Base-by-base conservation (phyloP, 2,329 filamentous ascomycete species). In the Phaeosphaeriaceae sp. region DNA sequence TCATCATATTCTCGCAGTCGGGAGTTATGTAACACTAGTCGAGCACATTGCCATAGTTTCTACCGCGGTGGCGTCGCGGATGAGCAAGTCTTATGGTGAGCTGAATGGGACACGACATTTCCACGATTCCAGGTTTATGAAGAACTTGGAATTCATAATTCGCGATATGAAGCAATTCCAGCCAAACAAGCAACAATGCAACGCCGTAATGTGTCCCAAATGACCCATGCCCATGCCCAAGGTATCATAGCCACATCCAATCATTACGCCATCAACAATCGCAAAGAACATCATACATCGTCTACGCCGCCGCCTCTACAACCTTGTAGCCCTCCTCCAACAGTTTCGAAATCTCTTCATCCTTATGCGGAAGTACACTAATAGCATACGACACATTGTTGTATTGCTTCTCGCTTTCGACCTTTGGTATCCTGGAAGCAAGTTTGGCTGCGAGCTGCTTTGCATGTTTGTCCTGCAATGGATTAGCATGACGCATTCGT, bases 301-400 rank as follows among this genome's bases (percentile, higher is more conserved):
- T 22, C 42, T 68, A 81, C 19, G 78, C 79, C 23, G 75, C 61
- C 11, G 78, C 74, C 64, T 83, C 81, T 8, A 84, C 79, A 57
- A 83, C 76, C 68, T 82, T 83, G 80, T 93, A 95, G 0, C 92
- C 92, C 61, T 91, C 91, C 0, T 85, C 80, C 19, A 96, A 84
- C 59, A 89, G 76, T 82, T 93, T 95, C 59, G 86, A 84, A 57
- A 97, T 96, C 48, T 96, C 92, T 73, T 97, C 92, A 70, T 94
- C 94, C 83, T 95, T 96, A 77, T 99, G 95, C 72, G 93, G 94
- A 56, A 99, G 80, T 59, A 97, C 80, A 2, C 93, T 93, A 59
- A 99, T 81, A 2, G 94, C 94, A 81, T 93, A 99, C 0, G 94
- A 92, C 46, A 98, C 94, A 79, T 99, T 95, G 74, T 94, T 97